Percentiles rank a stretch among this genome's conserved stretches.
Evolutionary conservation across 2,329 filamentous ascomycete species (phyloP).

Genomic region (Coniella vitis): DNA sequence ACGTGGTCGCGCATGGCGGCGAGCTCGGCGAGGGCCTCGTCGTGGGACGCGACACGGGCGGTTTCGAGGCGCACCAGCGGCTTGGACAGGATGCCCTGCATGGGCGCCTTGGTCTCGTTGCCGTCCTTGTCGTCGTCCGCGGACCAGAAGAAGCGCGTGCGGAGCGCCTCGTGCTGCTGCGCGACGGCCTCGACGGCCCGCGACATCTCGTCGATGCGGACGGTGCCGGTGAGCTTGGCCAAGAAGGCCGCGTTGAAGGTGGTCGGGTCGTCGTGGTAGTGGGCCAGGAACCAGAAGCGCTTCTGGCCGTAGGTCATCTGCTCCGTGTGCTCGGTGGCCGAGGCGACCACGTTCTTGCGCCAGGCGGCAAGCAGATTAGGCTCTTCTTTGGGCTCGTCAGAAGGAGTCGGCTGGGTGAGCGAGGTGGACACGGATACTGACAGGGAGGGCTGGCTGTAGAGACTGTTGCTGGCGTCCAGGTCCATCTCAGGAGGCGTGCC

Average conservation of each 20-base stretch:
- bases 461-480: not conserved
- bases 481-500: not conserved
- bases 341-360: not conserved
- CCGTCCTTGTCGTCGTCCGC: slow-evolving; percentile 1
- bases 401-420: no score
- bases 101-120: slow-evolving; percentile 3
- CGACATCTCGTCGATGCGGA: not conserved
- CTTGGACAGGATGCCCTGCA: slow-evolving; percentile 22
- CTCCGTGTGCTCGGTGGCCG: not conserved
- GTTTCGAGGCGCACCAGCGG: slow-evolving; percentile 23
- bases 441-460: not conserved
- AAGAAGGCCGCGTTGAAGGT: slow-evolving; percentile 29
- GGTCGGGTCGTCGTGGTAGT: slow-evolving; percentile 28
- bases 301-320: slow-evolving; percentile 32
- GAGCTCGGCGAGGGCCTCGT: slow-evolving; percentile 5
- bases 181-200: not conserved
- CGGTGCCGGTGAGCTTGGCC: not conserved
- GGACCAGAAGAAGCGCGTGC: not conserved
- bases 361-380: not conserved
- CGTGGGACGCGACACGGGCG: slow-evolving; percentile 11
- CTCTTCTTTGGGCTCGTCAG: not conserved
- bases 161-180: not conserved
- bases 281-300: slow-evolving; percentile 32
- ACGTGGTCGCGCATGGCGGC: not conserved
- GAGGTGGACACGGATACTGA: not conserved